phyloP scores from a whole-genome alignment of 495 filamentous ascomycete species.

The Aspergillus homomorphus region DNA sequence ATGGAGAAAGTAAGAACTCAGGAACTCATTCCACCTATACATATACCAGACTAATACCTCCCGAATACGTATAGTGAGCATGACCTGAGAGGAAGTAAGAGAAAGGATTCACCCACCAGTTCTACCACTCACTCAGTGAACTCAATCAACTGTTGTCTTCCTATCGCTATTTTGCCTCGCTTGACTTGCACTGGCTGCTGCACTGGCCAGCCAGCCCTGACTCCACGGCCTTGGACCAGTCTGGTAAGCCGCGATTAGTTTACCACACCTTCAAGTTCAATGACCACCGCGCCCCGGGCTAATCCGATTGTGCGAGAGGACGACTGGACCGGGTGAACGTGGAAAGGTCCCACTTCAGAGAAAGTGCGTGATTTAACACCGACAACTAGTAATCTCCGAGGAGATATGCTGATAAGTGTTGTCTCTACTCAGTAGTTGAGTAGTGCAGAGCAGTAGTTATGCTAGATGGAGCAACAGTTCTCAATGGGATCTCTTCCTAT shows the following conservation, averaged over 20 bases:
- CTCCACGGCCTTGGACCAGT: not conserved
- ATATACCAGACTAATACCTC: too few relatives aligned
- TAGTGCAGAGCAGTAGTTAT: not conserved
- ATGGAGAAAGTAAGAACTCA: not conserved
- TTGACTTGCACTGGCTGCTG: not conserved
- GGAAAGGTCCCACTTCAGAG: not conserved
- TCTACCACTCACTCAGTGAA: not conserved
- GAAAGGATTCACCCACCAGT: not conserved
- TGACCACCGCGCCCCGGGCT: too few relatives aligned
- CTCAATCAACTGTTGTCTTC: not conserved
- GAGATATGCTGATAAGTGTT: not conserved
- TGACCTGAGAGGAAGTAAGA: not conserved
- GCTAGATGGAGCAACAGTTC: too few relatives aligned
- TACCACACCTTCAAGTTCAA: not conserved
- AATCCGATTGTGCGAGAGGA: not conserved
- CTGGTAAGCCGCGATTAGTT: not conserved
- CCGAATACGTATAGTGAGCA: too few relatives aligned
- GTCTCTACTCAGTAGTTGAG: not conserved
- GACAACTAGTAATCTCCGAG: not conserved
- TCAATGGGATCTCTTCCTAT: not conserved
- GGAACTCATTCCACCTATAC: not conserved
- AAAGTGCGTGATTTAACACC: not conserved
- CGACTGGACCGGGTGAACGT: too few relatives aligned
- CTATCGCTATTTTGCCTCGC: not conserved
- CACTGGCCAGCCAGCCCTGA: not conserved